Base-by-base conservation (phyloP, 169 alveolate species). In the Eimeria brunetti region DNA sequence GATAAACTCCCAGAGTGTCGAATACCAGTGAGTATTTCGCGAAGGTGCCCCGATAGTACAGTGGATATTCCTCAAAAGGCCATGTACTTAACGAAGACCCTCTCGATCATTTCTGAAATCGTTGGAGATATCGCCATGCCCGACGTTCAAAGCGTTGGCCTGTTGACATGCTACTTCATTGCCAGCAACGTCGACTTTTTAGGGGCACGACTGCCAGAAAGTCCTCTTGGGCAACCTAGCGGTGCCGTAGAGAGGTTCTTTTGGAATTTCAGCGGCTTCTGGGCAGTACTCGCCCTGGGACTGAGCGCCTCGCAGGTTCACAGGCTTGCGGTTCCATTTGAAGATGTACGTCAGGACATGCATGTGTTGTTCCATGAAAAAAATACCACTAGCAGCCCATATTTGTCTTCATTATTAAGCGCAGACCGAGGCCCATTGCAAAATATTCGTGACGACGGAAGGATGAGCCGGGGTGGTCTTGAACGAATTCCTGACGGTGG, bases 111-210 rank as follows among this genome's bases (percentile, higher is more conserved):
- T 33, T 58, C 92, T 6, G 38, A 64, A 7, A n/a, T 62, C 44
- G 51, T 76, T 27, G 88, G 81, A n/a, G 80, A 78, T 75, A 27
- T 81, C n/a, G 90, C 95, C n/a, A 91, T 91, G 95, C 90, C 95
- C 2, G 95, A 91, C 67, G 95, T 76, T 36, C 88, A 58, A 51
- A 83, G 90, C 5, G 58, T 91, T 22, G 95, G 91, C 20, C 73
- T 91, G 73, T 60, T 91, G 53, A 62, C 90, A 53, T 49, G 85
- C 49, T 91, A 60, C 84, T 78, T 76, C 71, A 91, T 83, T 49
- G 41, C 84, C 75, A 78, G 58, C 51, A 83, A 30, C 84, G 46
- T 91, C 83, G 89, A 91, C 41, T 46, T 91, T 27, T 83, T 91
- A 20, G 89, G 80, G 20, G 95, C 95, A 12, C 64, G 84, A 27